Base-by-base conservation (phyloP, 306 rosid species). In the Prosopis cineraria region DNA sequence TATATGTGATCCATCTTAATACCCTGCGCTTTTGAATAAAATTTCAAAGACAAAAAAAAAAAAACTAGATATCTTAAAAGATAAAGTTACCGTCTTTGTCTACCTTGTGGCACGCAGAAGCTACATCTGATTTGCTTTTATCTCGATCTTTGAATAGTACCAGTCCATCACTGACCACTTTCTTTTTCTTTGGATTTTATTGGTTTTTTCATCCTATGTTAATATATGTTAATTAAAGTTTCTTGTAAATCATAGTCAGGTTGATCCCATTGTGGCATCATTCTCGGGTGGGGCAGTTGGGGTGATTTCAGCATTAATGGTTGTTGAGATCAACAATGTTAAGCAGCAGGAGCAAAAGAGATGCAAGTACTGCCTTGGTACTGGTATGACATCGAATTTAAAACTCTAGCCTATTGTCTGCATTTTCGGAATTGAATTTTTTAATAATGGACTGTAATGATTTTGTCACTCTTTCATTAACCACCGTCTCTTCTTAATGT, bases 251-350 rank as follows among this genome's bases (percentile, higher is more conserved):
- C 88, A 60, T 90, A 95, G 98, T 88, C 90, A 95, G 83, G 98
- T 95, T 79, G 98, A 95, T 87, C 98, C 98, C 70, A 92, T 95
- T 29, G 98, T 95, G 48, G 98, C 98, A 60, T 95, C 98, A 30
- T 95, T 95, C 87, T 95, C 98, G 14, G 98, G 98, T 78, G 98
- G 98, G 79, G 97, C 98, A 55, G 98, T 92, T 47, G 98, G 98
- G 39, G 98, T 95, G 69, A 91, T 95, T 73, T 95, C 98, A 2
- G 96, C 98, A 65, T 72, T 95, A 70, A 95, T 95, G 98, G 89
- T 95, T n/a, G 98, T 95, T 79, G 98, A 95, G 88, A 89, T 91
- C 72, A 95, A 95, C 90, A 95, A 95, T 74, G 98, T 92, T 59
- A 93, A 92, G 71, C 96, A 74, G 82, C 98, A 95, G 87, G 98